phyloP scores from a whole-genome alignment of 306 rosid genomes.

The Herpetospermum pedunculosum region DNA sequence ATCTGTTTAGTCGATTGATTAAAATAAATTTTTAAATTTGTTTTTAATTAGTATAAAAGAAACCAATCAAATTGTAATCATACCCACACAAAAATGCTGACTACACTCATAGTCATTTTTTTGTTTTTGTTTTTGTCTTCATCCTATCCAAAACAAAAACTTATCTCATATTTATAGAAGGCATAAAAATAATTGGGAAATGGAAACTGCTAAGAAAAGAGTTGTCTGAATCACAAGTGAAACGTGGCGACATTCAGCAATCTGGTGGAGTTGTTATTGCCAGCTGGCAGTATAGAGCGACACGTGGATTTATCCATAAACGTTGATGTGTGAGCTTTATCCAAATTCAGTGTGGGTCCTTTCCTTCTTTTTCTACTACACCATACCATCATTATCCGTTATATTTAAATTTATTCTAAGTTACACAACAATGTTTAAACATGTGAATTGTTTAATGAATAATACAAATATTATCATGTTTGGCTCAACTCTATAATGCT shows the following conservation, averaged over 20 bases:
- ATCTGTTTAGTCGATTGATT: too few relatives aligned
- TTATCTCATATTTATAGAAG: neutral
- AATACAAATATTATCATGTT: too few relatives aligned
- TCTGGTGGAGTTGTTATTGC: too few relatives aligned
- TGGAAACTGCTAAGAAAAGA: neutral
- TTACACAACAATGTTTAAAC: too few relatives aligned
- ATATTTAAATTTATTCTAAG: too few relatives aligned
- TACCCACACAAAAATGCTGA: neutral
- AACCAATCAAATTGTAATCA: neutral
- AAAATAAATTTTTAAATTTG: too few relatives aligned
- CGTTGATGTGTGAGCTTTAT: conserved; percentile 1
- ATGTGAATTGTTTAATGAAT: too few relatives aligned
- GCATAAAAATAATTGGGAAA: neutral
- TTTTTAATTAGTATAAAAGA: neutral
- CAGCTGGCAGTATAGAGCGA: conserved; percentile 7
- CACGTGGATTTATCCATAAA: neutral
- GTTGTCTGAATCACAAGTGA: neutral
- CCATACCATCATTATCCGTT: too few relatives aligned
- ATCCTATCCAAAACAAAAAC: neutral
- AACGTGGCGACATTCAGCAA: neutral
- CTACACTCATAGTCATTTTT: neutral
- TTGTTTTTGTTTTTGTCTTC: neutral
- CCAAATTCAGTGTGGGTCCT: neutral
- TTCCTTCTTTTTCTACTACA: neutral
- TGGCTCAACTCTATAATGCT: too few relatives aligned